Percentiles rank a stretch among this genome's conserved stretches.
These are phyloP conservation scores for Phyllosticta citribraziliensis DNA, from an alignment of 2,329 filamentous ascomycete genomes.

Conservation along the genomic window DNA sequence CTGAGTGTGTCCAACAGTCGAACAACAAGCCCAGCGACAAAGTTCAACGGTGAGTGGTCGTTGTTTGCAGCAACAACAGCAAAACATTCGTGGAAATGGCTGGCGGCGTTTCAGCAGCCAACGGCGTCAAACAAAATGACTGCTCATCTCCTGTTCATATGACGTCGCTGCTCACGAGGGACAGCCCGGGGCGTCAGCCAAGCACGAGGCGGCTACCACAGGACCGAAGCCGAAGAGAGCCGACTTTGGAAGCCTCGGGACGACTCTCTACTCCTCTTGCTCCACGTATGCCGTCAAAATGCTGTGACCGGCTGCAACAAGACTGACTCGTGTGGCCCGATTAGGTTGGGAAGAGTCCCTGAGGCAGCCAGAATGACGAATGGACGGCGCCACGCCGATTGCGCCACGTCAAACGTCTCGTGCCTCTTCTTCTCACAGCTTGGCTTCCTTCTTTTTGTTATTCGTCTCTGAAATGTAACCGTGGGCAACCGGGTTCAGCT, in stretches of 20 bases:
- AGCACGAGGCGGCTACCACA: background rate
- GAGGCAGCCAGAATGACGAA: background rate
- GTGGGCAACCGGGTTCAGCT: constrained; percentile 33
- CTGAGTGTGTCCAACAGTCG: background rate
- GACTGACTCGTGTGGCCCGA: background rate
- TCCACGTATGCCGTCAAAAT: background rate
- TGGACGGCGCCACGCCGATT: background rate
- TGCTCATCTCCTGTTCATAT: background rate
- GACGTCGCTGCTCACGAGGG: background rate
- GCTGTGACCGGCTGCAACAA: background rate
- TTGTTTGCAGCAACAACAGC: background rate
- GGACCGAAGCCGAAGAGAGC: background rate
- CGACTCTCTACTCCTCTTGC: background rate
- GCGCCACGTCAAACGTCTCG: background rate
- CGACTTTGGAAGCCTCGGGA: background rate
- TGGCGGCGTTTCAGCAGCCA: background rate
- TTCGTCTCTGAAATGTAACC: constrained; percentile 31
- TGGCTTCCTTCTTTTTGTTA: background rate
- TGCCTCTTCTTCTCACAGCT: constrained; percentile 3
- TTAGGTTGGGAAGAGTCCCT: background rate
- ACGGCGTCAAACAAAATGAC: background rate
- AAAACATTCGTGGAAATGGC: background rate
- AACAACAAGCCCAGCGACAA: background rate
- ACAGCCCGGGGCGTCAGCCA: background rate
- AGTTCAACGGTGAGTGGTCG: no score